Conservation (phyloP, 1,284 basidiomycete genomes). For the Jaminaea rosea region DNA sequence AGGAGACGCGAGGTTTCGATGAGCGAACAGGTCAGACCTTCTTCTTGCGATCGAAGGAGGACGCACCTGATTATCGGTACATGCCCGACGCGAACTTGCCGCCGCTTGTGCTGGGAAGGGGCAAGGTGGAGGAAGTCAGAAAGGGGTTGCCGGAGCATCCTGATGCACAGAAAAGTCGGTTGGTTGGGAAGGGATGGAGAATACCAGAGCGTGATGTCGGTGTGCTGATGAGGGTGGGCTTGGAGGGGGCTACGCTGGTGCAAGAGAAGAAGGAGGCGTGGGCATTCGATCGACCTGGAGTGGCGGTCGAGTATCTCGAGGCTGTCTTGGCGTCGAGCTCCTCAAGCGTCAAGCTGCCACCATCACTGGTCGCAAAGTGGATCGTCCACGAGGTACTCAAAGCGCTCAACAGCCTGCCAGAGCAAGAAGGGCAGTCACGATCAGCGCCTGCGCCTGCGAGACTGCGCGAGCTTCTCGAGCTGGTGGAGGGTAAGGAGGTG, state of each 20-base stretch:
- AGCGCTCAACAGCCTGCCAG: conserved; percentile 27
- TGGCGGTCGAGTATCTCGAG: conserved; percentile 41
- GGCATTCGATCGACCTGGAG: not conserved
- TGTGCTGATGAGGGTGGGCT: conserved; percentile 35
- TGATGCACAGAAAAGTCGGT: conserved; percentile 57
- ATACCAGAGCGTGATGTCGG: conserved; percentile 49
- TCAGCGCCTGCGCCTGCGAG: conserved; percentile 49
- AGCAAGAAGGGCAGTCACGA: too few relatives aligned
- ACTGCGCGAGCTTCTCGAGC: conserved; percentile 67
- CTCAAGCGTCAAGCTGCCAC: conserved; percentile 16
- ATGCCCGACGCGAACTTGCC: conserved; percentile 96
- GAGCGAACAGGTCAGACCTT: conserved; percentile 73
- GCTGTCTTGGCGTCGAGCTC: too few relatives aligned
- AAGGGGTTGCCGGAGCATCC: conserved; percentile 69
- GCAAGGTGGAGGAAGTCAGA: conserved; percentile 54
- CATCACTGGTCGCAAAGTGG: conserved; percentile 64
- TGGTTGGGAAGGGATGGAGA: too few relatives aligned
- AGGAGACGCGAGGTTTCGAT: conserved; percentile 88
- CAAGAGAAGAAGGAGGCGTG: conserved; percentile 56
- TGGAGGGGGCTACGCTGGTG: conserved; percentile 30
- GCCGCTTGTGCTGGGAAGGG: conserved; percentile 59
- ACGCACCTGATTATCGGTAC: conserved; percentile 90
- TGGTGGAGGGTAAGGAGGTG: conserved; percentile 60
- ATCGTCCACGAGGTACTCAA: conserved; percentile 39
- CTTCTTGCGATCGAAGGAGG: conserved; percentile 76